Evolutionary conservation across 23 red algal genomes (phyloP), one percentile per base, ranked within the genome.

Genomic region (Pyropia haitanensis): DNA sequence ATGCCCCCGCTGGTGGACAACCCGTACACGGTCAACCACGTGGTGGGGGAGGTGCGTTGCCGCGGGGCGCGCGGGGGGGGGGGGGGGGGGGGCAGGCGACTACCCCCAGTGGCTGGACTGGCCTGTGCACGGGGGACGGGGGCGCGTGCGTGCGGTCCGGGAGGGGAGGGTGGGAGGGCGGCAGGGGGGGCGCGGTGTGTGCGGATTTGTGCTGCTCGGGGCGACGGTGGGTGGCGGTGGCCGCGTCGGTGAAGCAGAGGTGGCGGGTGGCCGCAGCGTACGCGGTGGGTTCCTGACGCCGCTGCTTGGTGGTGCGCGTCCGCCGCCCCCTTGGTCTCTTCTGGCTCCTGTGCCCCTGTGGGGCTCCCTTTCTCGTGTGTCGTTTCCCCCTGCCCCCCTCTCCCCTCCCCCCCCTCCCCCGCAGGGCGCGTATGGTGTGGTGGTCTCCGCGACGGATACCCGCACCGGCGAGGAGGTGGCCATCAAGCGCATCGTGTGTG

Each of bases 401-500:
- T 18, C 30, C 46, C 18, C 34, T 56, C 20, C 20, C 29, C 25
- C 20, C 20, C 19, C 21, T 46, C 39, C 13, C 4, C 13, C 39
- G 26, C 49, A 95, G 58, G 90, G 90, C 26, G 83, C 80, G 26
- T 95, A 95, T 58, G 90, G 90, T 29, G 70, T 88, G 20, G 90
- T 95, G 13, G 80, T 73, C 68, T 95, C 90, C n/a, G 90, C 80
- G 18, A 75, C 79, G 70, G 72, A 95, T 64, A 79, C 68, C 29
- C 66, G 68, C 26, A 95, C 90, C 34, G 66, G 67, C 10, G 80
- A 87, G 61, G 67, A 67, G 25, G 90, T 95, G 32, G 90, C 90
- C 22, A 80, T 95, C 68, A 95, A 95, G 63, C 74, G 90, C 49
- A 87, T 95, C 53, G 75, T 82, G 77, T 75, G 76, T 34, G 80